Conservation (phyloP, 257 asterid species). For the Jaltomata sinuosa region DNA sequence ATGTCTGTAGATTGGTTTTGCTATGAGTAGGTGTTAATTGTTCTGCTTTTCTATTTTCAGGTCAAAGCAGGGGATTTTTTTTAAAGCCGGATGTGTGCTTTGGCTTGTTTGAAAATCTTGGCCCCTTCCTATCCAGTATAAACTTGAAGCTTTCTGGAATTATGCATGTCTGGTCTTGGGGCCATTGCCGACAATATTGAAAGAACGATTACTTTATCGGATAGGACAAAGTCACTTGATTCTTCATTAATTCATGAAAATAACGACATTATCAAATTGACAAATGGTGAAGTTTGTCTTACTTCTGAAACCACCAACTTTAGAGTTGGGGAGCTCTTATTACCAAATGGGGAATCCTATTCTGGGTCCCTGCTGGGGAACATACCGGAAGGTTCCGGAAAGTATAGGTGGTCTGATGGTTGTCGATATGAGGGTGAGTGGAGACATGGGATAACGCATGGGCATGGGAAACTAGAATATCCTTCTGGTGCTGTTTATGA, state of each 20-base stretch:
- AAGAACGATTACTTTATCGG: constrained; percentile 44
- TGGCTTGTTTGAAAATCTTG: constrained; percentile 19
- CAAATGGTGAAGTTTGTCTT: constrained; percentile 45
- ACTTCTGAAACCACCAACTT: constrained; percentile 35
- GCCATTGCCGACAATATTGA: constrained; percentile 43
- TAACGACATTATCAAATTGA: constrained; percentile 10
- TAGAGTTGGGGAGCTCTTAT: constrained; percentile 36
- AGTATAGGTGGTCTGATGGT: constrained; percentile 81
- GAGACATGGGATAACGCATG: constrained; percentile 89
- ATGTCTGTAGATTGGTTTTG: not conserved
- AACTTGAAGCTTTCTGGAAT: constrained; percentile 31
- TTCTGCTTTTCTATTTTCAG: not conserved
- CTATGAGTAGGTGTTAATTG: not conserved
- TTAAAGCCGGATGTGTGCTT: not conserved
- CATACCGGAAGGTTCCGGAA: constrained; percentile 71
- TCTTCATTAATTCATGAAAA: constrained; percentile 24
- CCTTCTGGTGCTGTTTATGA: constrained; percentile 78
- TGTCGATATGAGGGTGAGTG: constrained; percentile 88
- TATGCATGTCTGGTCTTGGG: constrained; percentile 96
- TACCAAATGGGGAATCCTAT: constrained; percentile 55
- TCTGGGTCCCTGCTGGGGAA: constrained; percentile 58
- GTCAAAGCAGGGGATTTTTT: not conserved
- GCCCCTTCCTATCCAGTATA: constrained; percentile 17
- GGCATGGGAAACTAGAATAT: constrained; percentile 70
- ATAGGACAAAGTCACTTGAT: constrained; percentile 52